Percentiles rank a stretch among this genome's conserved stretches.
Evolutionary conservation across 78 protist genomes (phyloP).

Genomic region (Tieghemostelium lacteum): DNA sequence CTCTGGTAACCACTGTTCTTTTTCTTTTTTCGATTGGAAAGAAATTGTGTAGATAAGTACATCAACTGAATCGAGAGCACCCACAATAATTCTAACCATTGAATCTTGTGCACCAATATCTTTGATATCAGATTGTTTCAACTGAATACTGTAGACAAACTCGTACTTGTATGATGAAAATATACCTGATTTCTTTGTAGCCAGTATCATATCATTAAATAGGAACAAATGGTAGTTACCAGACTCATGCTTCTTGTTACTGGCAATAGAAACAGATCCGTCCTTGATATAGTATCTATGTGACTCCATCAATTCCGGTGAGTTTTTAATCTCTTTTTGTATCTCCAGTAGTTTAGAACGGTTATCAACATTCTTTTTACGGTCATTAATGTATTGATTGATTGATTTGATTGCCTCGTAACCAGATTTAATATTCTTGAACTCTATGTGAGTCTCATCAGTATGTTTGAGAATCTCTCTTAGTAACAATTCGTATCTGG

Average conservation of each 20-base stretch:
- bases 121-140: conserved; percentile 35
- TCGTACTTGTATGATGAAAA: conserved; percentile 58
- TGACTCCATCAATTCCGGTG: conserved; percentile 68
- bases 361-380: conserved; percentile 65
- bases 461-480: conserved; percentile 58
- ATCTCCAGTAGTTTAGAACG: conserved; percentile 44
- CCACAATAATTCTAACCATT: conserved; percentile 57
- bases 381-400: conserved; percentile 57
- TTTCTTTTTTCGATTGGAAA: conserved; percentile 41
- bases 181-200: conserved; percentile 40
- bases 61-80: conserved; percentile 37
- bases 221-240: conserved; percentile 37
- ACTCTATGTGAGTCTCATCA: conserved; percentile 33
- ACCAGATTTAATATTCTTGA: conserved; percentile 34
- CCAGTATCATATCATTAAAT: conserved; percentile 53
- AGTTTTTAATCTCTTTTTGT: conserved; percentile 69
- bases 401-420: conserved; percentile 41
- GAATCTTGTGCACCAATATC: too few relatives aligned
- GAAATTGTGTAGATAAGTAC: conserved; percentile 62
- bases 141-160: conserved; percentile 20
- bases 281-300: conserved; percentile 71
- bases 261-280: conserved; percentile 10
- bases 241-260: conserved; percentile 54
- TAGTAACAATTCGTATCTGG: conserved; percentile 58
- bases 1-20: conserved; percentile 32